Base-by-base conservation (phyloP, 306 rosid genomes). In the Luffa acutangula region DNA sequence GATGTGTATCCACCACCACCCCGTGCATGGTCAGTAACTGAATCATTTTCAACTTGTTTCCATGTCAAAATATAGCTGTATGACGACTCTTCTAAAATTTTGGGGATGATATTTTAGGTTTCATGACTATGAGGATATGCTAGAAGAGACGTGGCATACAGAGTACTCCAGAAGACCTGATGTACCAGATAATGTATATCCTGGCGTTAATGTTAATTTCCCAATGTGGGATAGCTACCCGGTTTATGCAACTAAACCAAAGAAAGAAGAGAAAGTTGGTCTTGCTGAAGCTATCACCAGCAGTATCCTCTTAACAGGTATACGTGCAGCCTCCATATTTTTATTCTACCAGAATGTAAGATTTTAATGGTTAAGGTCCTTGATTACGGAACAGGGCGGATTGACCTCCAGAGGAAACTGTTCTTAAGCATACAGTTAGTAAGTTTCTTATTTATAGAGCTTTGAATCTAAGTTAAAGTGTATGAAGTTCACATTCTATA, bases 391-490 rank as follows among this genome's bases (percentile, higher is more conserved):
- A 79, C 91, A 94, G 98, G 98, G 74, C 97, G 97, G 41, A 91
- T 95, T 75, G 98, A 95, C 85, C 95, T 95, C 82, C 97, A 91
- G 80, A 91, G 93, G 81, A 95, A 92, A 86, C 85, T 95, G 88
- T 95, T 95, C 77, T 95, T 93, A 85, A 95, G 98, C 87, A 92
- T 95, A 85, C 98, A 89, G 79, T 84, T 95, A 97, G 97, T 95
- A 82, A 87, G 97, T 83, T 77, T 77, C 84, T 76, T 58, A 34
- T 77, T 57, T 77, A 54, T 37, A 42, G 59, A 48, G 42, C 43
- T 69, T 72, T 48, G 58, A 48, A 25, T 14, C 36, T 13, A 18
- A 48, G 13, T 43, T 76, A 7, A 45, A 31, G 15, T 52, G 15
- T 52, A 51, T 37, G 9, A 15, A 57, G 31, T 64, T 48, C 39